A percentile compares a stretch with the other conserved stretches of the same genome.
These are phyloP conservation scores for Casuarina cunninghamiana DNA, from an alignment of 306 rosid species.

Conservation along the genomic window DNA sequence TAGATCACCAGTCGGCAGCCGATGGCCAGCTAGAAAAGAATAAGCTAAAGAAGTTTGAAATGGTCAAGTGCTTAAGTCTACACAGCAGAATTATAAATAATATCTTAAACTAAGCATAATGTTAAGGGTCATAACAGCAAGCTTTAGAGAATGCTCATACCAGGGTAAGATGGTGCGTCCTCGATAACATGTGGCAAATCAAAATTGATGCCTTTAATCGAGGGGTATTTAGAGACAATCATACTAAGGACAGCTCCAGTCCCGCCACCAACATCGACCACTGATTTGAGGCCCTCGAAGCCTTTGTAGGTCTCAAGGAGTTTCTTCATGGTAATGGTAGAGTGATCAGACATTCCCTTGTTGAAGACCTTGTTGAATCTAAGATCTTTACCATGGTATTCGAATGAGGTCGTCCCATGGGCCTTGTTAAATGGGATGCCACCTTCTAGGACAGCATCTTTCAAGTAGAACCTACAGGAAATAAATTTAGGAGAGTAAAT, in stretches of 20 bases:
- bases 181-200: constrained; percentile 86
- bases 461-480: constrained; percentile 71
- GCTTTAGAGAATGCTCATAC: constrained; percentile 22
- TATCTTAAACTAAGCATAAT: too few species aligned
- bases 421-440: constrained; percentile 96
- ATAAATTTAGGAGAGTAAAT: neutral
- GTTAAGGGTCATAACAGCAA: neutral
- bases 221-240: constrained; percentile 81
- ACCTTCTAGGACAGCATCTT: constrained; percentile 80
- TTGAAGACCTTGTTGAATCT: constrained; percentile 93
- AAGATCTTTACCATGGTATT: constrained; percentile 79
- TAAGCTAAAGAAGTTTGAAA: neutral
- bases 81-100: too few species aligned
- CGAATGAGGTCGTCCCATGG: constrained; percentile 86
- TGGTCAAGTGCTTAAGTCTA: neutral
- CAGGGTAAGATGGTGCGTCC: constrained; percentile 75
- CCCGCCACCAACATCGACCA: constrained; percentile 95
- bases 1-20: too few species aligned
- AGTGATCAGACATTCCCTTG: constrained; percentile 81
- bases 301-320: constrained; percentile 70
- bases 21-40: too few species aligned
- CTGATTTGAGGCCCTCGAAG: constrained; percentile 68
- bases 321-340: constrained; percentile 86
- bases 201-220: constrained; percentile 78
- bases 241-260: constrained; percentile 69